These are phyloP conservation scores for Breviolum minutum DNA, from an alignment of 73 alveolate genomes.

Conservation along the genomic window DNA sequence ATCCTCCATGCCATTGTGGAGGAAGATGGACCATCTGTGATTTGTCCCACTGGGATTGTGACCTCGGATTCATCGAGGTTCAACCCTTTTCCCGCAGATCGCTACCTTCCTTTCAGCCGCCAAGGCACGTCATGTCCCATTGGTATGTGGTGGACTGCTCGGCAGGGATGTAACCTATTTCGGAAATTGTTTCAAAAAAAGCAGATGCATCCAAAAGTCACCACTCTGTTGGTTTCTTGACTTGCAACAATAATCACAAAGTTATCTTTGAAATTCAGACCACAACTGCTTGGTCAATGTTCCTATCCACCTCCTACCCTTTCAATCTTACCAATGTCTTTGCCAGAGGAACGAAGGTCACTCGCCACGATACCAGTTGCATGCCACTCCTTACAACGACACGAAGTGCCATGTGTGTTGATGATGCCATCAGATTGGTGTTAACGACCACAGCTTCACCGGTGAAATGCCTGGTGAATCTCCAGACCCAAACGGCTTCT, in stretches of 20 bases:
- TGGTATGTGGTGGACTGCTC: slow-evolving; percentile 53
- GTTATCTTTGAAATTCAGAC: no score
- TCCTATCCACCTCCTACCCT: no score
- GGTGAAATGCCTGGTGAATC: no score
- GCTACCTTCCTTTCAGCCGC: no score
- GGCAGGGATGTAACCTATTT: slow-evolving; percentile 26
- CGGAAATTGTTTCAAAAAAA: not conserved
- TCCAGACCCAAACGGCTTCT: not conserved
- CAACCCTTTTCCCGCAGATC: not conserved
- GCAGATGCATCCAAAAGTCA: no score
- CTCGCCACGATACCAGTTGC: not conserved
- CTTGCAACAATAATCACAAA: no score
- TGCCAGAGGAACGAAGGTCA: not conserved
- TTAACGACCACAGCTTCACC: no score
- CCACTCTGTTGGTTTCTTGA: no score
- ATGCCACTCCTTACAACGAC: not conserved
- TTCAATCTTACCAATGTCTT: not conserved
- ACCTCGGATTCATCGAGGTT: not conserved
- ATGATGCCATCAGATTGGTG: no score
- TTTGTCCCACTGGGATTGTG: slow-evolving; percentile 34
- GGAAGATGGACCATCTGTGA: slow-evolving; percentile 36
- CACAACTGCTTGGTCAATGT: no score
- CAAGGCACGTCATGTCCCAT: slow-evolving; percentile 51
- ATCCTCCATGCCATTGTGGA: not conserved
- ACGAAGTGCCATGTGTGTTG: no score